Base-by-base conservation (phyloP, 2,329 filamentous ascomycete genomes). In the Thelonectria discophora region DNA sequence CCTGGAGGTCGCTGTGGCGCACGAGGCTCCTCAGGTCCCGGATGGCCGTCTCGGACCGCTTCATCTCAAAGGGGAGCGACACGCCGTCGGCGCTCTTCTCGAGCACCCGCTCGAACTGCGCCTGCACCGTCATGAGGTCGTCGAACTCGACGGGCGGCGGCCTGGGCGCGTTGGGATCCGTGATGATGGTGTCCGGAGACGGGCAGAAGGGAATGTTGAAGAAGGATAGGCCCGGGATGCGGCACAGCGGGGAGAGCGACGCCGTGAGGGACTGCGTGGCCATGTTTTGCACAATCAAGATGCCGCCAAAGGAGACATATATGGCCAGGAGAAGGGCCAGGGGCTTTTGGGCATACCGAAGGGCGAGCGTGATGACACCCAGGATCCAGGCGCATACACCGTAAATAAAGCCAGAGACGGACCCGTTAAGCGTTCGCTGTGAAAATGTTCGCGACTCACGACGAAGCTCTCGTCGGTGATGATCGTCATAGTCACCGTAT, bases 31-130 rank as follows among this genome's bases (percentile, higher is more conserved):
- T 86, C 21, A 95, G 78, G 69, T 94, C 91, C 42, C 91, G 86
- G 37, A 95, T 88, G 1, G 89, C 88, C 2, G 87, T 82, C 75
- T 94, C 91, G 3, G 89, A 88, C 10, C 87, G 85, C 78, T 93
- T 94, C 88, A 95, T 93, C 68, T 92, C 90, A 67, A 91, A 81
- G 0, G 91, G 91, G 3, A 95, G 78, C 1, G 86, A 87, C 2
- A 88, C 86, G 1, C 88, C 86, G 20, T 88, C 83, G 1, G 87
- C 84, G 15, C 86, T 87, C 60, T 87, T 86, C 66, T 91, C 86
- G 4, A 95, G 78, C 1, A 95, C 87, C 59, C 90, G 86, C 75
- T 93, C 91, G 58, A 96, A 93, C 27, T 88, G 84, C n/a, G 85
- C 81, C 75, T 96, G 92, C 1, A 90, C 86, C 17, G 82, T 82